These are phyloP conservation scores for Cephaloascus fragrans DNA, from an alignment of 805 yeast genomes.

Conservation along the genomic window DNA sequence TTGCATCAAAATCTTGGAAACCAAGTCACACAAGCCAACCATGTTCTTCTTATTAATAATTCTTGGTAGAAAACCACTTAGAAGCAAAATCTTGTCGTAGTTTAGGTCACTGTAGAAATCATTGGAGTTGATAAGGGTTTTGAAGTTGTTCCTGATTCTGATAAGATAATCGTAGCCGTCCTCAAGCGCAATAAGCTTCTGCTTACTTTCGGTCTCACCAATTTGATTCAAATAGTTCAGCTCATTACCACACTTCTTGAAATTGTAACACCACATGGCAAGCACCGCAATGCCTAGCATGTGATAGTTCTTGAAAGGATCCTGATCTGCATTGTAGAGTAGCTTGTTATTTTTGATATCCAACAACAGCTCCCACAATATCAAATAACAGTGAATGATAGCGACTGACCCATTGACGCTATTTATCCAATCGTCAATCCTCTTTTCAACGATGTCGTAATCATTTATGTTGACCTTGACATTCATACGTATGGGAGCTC, in stretches of 20 bases:
- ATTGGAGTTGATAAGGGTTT: constrained; percentile 13
- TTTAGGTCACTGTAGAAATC: constrained; percentile 2
- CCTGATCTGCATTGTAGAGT: constrained; percentile 22
- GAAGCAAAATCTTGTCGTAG: constrained; percentile 20
- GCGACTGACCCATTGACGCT: constrained; percentile 39
- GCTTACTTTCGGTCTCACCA: constrained; percentile 8
- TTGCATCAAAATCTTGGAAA: constrained; percentile 22
- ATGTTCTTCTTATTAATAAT: constrained; percentile 26
- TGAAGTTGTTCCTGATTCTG: constrained; percentile 24
- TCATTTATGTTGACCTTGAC: constrained; percentile 46
- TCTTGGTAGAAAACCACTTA: constrained; percentile 20
- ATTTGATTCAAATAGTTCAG: constrained; percentile 12
- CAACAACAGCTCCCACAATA: constrained; percentile 53
- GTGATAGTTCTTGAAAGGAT: constrained; percentile 24
- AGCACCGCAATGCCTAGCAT: constrained; percentile 25
- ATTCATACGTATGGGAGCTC: constrained; percentile 75
- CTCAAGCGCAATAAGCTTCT: constrained; percentile 15
- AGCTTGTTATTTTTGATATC: constrained; percentile 6
- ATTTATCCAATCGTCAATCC: constrained; percentile 44
- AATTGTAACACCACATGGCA: constrained; percentile 30
- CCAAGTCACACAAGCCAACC: constrained; percentile 30
- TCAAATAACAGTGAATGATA: constrained; percentile 50
- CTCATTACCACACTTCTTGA: constrained; percentile 21
- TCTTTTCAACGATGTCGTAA: constrained; percentile 34
- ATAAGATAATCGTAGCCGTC: constrained; percentile 24